A percentile compares a stretch with the other conserved stretches of the same genome.
Conservation (phyloP, 495 filamentous ascomycete genomes). For the Xylaria castorea region DNA sequence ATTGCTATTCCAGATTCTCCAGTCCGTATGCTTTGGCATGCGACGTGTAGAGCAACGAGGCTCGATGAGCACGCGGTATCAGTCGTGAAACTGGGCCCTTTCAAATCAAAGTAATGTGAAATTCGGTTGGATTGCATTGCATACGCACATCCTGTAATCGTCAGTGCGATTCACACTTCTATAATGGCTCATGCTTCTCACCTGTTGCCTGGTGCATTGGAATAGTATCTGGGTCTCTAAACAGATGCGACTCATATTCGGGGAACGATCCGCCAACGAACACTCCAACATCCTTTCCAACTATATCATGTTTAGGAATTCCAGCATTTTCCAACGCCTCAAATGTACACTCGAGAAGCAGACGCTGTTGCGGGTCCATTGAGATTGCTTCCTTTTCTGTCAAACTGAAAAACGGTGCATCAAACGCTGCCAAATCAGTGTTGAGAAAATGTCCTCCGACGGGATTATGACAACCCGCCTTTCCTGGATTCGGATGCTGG, state of each 20-base stretch:
- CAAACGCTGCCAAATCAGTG: slow-evolving; percentile 75
- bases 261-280: slow-evolving; percentile 88
- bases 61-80: slow-evolving; percentile 91
- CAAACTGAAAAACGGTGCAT: slow-evolving; percentile 89
- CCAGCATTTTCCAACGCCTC: slow-evolving; percentile 90
- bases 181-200: slow-evolving; percentile 58
- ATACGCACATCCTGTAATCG: slow-evolving; percentile 56
- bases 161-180: slow-evolving; percentile 25
- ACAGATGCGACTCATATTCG: slow-evolving; percentile 83
- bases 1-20: slow-evolving; percentile 57
- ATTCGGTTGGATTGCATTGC: slow-evolving; percentile 69
- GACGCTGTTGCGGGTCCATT: slow-evolving; percentile 83
- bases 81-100: slow-evolving; percentile 71
- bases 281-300: slow-evolving; percentile 77
- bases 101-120: slow-evolving; percentile 63
- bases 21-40: slow-evolving; percentile 78
- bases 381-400: slow-evolving; percentile 72
- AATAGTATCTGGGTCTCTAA: slow-evolving; percentile 72
- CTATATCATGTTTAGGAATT: slow-evolving; percentile 76
- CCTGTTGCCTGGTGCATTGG: slow-evolving; percentile 58
- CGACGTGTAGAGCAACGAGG: slow-evolving; percentile 67
- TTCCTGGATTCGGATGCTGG: slow-evolving; percentile 77
- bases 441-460: slow-evolving; percentile 81
- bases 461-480: slow-evolving; percentile 73
- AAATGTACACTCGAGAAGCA: slow-evolving; percentile 81